Percentiles rank a stretch among this genome's conserved stretches.
phyloP scores from a whole-genome alignment of 2,329 filamentous ascomycete species.

The Fusarium tricinctum region DNA sequence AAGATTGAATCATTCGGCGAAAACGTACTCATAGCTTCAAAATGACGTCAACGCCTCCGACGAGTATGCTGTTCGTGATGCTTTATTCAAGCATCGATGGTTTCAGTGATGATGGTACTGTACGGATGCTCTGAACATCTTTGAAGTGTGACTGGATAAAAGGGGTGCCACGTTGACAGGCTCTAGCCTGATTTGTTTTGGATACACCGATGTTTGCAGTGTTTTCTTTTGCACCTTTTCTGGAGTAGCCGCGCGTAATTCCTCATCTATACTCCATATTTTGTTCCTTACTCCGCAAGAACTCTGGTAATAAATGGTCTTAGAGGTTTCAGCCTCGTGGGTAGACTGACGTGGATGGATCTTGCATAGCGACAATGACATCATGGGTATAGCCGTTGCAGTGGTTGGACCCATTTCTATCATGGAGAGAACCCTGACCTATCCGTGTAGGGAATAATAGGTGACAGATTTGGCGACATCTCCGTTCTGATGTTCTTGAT shows the following conservation, averaged over 20 bases:
- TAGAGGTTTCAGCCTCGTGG: constrained; percentile 48
- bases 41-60: constrained; percentile 48
- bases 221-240: constrained; percentile 26
- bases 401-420: constrained; percentile 34
- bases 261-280: constrained; percentile 20
- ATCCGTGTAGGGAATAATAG: constrained; percentile 17
- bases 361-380: constrained; percentile 40
- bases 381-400: constrained; percentile 34
- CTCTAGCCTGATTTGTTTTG: constrained; percentile 32
- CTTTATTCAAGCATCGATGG: constrained; percentile 28
- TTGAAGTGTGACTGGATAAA: constrained; percentile 33
- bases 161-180: constrained; percentile 46
- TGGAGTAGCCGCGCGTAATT: constrained; percentile 16
- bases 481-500: constrained; percentile 26
- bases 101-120: constrained; percentile 19
- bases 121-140: constrained; percentile 21
- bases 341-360: constrained; percentile 46
- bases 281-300: constrained; percentile 15
- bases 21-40: neutral
- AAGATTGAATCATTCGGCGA: neutral
- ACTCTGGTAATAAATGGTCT: constrained; percentile 11
- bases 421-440: constrained; percentile 26
- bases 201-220: constrained; percentile 13
- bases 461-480: constrained; percentile 29
- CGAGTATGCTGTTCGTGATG: constrained; percentile 33